A percentile compares a stretch with the other conserved stretches of the same genome.
phyloP scores from a whole-genome alignment of 805 yeast genomes.

The Starmerella sp. region DNA sequence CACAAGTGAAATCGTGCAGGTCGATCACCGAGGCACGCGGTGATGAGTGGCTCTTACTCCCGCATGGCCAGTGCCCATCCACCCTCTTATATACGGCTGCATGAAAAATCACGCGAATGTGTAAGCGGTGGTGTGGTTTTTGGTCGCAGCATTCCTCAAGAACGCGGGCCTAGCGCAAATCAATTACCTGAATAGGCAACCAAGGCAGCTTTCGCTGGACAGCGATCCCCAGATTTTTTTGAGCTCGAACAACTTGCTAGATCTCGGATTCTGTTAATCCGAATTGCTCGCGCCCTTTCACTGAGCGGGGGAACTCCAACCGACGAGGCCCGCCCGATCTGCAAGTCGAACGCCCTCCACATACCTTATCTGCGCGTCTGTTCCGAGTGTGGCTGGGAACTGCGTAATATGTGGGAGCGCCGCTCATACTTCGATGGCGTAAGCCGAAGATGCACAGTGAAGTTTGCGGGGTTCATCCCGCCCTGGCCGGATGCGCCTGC shows the following conservation, averaged over 20 bases:
- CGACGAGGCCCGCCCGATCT: neutral
- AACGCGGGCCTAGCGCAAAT: neutral
- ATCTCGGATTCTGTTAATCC: no score
- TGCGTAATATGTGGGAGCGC: constrained; percentile 11
- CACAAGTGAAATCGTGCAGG: no score
- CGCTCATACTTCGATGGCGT: constrained; percentile 10
- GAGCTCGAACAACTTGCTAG: no score
- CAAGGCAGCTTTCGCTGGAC: neutral
- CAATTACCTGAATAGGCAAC: neutral
- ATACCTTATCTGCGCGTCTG: neutral
- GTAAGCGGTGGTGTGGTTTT: neutral
- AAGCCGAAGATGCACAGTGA: constrained; percentile 43
- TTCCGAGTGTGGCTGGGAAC: neutral
- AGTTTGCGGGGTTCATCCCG: constrained; percentile 49
- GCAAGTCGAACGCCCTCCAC: neutral
- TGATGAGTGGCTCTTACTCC: constrained; percentile 2
- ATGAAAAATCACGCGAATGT: neutral
- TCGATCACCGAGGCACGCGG: neutral
- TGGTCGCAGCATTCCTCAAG: neutral
- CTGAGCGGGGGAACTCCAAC: neutral
- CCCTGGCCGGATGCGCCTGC: constrained; percentile 51
- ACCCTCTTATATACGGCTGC: neutral
- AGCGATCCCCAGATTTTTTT: no score
- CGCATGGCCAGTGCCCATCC: neutral
- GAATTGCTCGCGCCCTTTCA: no score